A percentile compares a stretch with the other conserved stretches of the same genome.
phyloP scores from a whole-genome alignment of 1,284 basidiomycete species.

The Naganishia liquefaciens region DNA sequence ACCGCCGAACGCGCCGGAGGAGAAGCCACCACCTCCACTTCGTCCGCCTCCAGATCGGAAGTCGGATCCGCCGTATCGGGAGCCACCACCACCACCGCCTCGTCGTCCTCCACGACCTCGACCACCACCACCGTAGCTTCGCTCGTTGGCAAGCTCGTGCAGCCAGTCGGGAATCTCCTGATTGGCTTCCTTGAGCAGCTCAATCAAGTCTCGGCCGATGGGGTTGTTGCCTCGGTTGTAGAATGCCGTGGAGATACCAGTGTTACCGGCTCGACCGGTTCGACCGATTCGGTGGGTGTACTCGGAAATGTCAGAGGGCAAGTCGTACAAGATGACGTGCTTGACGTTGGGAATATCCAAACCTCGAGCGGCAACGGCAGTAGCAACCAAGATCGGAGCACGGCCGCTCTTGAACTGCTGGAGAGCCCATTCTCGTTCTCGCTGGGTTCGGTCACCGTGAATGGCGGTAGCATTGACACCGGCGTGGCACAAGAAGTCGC shows the following conservation, averaged over 20 bases:
- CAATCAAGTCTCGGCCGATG: constrained; percentile 87
- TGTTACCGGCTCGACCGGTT: constrained; percentile 98
- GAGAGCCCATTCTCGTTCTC: constrained; percentile 93
- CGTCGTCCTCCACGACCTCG: constrained; percentile 61
- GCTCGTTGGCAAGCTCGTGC: constrained; percentile 80
- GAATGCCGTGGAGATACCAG: constrained; percentile 91
- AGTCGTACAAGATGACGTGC: constrained; percentile 91
- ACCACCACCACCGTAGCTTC: constrained; percentile 60
- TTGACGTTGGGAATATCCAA: constrained; percentile 99
- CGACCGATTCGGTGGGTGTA: constrained; percentile 98
- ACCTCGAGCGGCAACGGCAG: constrained; percentile 97
- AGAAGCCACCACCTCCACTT: constrained; percentile 47
- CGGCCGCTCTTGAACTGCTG: constrained; percentile 93
- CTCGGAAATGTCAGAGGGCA: constrained; percentile 98
- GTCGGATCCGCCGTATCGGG: constrained; percentile 49
- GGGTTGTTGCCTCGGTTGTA: constrained; percentile 91
- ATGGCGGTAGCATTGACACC: constrained; percentile 91
- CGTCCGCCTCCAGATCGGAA: constrained; percentile 44
- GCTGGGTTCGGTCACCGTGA: constrained; percentile 96
- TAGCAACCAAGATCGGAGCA: constrained; percentile 95
- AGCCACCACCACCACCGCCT: constrained; percentile 62
- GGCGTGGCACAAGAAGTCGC: constrained; percentile 88
- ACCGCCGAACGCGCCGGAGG: constrained; percentile 48
- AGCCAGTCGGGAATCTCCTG: constrained; percentile 95
- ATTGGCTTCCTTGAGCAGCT: constrained; percentile 93